Evolutionary conservation across 176 grass and related monocot genomes (phyloP), one percentile per base, ranked within the genome.

Genomic region (Aegilops tauschii): DNA sequence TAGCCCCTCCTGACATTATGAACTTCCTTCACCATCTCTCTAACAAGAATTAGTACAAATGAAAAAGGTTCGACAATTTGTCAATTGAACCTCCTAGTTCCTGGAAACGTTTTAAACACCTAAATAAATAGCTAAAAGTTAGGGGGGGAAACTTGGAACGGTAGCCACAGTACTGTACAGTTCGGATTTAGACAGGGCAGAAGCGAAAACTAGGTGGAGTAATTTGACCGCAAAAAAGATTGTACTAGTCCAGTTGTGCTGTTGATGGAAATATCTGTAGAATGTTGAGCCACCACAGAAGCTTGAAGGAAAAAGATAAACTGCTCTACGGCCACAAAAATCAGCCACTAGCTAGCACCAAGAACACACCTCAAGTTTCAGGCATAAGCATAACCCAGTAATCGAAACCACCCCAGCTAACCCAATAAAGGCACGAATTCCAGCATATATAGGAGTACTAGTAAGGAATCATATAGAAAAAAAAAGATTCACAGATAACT

Each of bases 261-360:
- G 50, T 64, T 39, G 1, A 54, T 65, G 37, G 6, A 88, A 88
- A 88, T 80, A 91, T 91, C 83, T 84, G 34, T n/a, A 2, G 36
- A 11, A 11, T 40, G 18, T 11, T 78, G 52, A 75, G 56, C 62
- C 6, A 54, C 50, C 16, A 54, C 50, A 71, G 69, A 87, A 69
- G 52, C 40, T 27, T 63, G 30, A 58, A 2, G 52, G 44, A 54
- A 37, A 34, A 77, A 40, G 8, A 77, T 0, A 9, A 74, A 73
- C 11, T 74, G 23, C 16, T 74, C 0, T 31, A 31, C 12, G 21
- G 21, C 32, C 39, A 35, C 16, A 49, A 17, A 17, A 40, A 58
- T 54, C 21, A 73, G 50, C 37, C 52, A 61, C 16, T 17, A 42
- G 52, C 32, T 34, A 34, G 32, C 67, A 72, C 12, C 21, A 73